phyloP scores from a whole-genome alignment of 805 yeast genomes.

The Pichia nanzhaoensis region DNA sequence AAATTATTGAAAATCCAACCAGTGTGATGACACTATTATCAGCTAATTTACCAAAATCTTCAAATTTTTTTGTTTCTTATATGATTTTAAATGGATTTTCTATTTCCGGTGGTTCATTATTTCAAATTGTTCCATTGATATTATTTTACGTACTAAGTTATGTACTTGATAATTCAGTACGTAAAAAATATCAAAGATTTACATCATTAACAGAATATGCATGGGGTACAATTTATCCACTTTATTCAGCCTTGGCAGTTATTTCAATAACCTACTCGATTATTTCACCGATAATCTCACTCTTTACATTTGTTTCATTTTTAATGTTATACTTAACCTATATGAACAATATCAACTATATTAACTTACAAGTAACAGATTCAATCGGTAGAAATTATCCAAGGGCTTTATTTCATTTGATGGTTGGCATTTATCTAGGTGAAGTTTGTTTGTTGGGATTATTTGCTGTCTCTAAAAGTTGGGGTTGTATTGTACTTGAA shows the following conservation, averaged over 20 bases:
- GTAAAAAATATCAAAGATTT: slow-evolving; percentile 63
- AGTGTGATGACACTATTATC: slow-evolving; percentile 54
- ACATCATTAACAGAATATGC: slow-evolving; percentile 42
- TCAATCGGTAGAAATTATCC: slow-evolving; percentile 81
- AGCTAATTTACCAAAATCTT: slow-evolving; percentile 63
- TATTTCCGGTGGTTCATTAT: slow-evolving; percentile 55
- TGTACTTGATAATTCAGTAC: slow-evolving; percentile 53
- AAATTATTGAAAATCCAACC: slow-evolving; percentile 52
- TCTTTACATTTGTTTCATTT: slow-evolving; percentile 70
- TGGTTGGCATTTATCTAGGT: slow-evolving; percentile 83
- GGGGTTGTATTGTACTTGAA: slow-evolving; percentile 88
- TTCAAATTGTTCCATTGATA: slow-evolving; percentile 55
- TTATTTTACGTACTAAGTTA: slow-evolving; percentile 53
- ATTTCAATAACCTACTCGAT: slow-evolving; percentile 62
- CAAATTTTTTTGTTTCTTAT: slow-evolving; percentile 67
- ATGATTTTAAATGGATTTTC: slow-evolving; percentile 63
- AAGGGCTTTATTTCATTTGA: slow-evolving; percentile 79
- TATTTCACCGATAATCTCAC: slow-evolving; percentile 75
- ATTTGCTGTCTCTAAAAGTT: slow-evolving; percentile 83
- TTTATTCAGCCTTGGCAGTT: slow-evolving; percentile 63
- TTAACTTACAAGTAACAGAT: slow-evolving; percentile 60
- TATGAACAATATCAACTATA: slow-evolving; percentile 70
- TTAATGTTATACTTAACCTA: slow-evolving; percentile 68
- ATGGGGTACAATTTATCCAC: slow-evolving; percentile 80
- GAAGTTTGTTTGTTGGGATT: slow-evolving; percentile 81